Evolutionary conservation across 2,329 filamentous ascomycete species (phyloP), one percentile per base, ranked within the genome.

Genomic region (Cladosporium colombiae): DNA sequence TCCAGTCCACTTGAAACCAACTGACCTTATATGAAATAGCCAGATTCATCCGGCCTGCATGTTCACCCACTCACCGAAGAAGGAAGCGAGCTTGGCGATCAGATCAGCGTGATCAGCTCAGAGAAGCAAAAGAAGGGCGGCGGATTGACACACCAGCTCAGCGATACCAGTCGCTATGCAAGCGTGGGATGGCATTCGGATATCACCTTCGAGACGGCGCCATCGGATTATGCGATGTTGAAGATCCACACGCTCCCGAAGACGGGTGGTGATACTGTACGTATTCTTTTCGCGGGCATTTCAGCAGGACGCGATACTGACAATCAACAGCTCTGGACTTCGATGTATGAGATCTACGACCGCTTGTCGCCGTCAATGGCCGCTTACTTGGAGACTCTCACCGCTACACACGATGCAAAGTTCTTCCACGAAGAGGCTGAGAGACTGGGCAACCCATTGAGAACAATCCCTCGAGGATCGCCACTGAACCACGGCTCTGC

Each of bases 151-250:
- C 81, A 84, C 71, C 79, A 82, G 69, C 76, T 83, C 66, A 84
- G 80, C 69, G 82, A 83, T 69, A 81, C 82, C 53, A 82, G 79
- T 70, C 79, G 82, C 25, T 81, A 81, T 62, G 82, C 83, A 78
- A 91, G 89, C 0, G 66, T 69, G 13, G 91, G 91, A 13, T 97
- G 92, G 92, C 93, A 97, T 79, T 91, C 89, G 0, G 93, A 97
- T 70, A 89, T 96, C 1, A 91, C 90, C 0, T 97, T 96, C 75
- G 93, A 97, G 80, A 81, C 86, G 69, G 93, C 97, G 79, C 92
- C 93, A 1, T 92, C 93, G 0, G 92, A 92, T 35, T 96, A 92
- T 0, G 96, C 93, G 0, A 96, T 97, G 79, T 79, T 97, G 49
- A 96, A 96, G 75, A 84, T 93, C 59, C 85, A 97, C 23, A 92